Base-by-base conservation (phyloP, 1,284 basidiomycete species). In the Ustilago loliicola region DNA sequence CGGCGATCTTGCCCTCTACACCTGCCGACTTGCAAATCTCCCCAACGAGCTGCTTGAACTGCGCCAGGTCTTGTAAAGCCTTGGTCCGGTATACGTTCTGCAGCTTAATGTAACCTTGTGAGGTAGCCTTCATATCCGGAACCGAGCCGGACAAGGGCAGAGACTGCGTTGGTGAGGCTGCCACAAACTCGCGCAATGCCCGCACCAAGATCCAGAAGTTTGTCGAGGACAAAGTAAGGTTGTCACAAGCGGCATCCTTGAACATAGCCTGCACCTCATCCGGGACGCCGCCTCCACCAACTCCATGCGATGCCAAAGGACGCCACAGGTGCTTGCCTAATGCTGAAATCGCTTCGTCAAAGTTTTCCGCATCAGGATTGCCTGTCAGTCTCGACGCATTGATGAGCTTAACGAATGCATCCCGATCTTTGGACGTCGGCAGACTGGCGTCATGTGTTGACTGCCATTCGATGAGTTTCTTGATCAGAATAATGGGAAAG, bases 41-140 rank as follows among this genome's bases (percentile, higher is more conserved):
- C 21, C 25, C 50, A 3, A 86, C 67, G 19, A 76, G 54, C 36
- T 45, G 29, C 21, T 82, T 81, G 86, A 93, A 90, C 0, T 29
- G 81, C 88, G 60, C 79, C 78, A 92, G 91, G 83, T 96, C 95
- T 55, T 91, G 89, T 38, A 91, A 89, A 1, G 93, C 91, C 63
- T 91, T 90, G 4, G 87, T 84, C 78, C 92, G 92, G 88, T 95
- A 96, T 67, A 95, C 83, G 32, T 88, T 90, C 84, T 95, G 94
- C 27, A 96, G 88, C 38, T 90, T 89, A 53, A 95, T 91, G 85
- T 98, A 99, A 65, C 90, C 90, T 42, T 88, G 86, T 0, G 96
- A 97, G 78, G 93, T 93, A 4, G 96, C 92, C 86, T 97, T 96
- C 94, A 99, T 98, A 87, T 99, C 96, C 0, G 96, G 96, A 1